Conservation (phyloP, 768 basidiomycete species). For the Suillus placidus region DNA sequence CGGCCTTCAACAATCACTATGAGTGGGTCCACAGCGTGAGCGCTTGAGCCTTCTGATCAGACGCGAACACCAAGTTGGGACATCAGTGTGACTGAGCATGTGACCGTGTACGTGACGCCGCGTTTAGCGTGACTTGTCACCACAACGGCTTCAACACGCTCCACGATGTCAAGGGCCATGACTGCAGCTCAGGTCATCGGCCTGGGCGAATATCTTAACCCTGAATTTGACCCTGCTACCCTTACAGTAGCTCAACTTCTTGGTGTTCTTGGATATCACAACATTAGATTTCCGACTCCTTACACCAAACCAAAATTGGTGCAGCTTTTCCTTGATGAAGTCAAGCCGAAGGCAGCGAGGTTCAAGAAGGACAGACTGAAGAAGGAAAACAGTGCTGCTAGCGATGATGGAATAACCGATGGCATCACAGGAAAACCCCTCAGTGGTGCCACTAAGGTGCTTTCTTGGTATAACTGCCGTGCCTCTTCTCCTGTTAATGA, state of each 20-base stretch:
- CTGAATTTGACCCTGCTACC: conserved; percentile 70
- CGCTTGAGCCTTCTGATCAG: too few species aligned
- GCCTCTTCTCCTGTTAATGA: conserved; percentile 13
- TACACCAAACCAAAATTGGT: conserved; percentile 80
- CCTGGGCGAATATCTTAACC: conserved; percentile 76
- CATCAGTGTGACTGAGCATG: conserved; percentile 17
- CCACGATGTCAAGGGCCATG: conserved; percentile 66
- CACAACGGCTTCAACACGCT: conserved; percentile 6
- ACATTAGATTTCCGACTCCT: conserved; percentile 70
- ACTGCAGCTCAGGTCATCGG: conserved; percentile 78
- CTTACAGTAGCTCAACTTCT: conserved; percentile 83
- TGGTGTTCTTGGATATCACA: conserved; percentile 77
- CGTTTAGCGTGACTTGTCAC: conserved; percentile 10
- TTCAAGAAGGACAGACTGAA: conserved; percentile 66
- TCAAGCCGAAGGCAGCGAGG: conserved; percentile 59
- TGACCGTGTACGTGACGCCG: conserved; percentile 22
- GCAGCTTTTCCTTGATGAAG: conserved; percentile 75
- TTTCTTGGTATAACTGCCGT: conserved; percentile 11
- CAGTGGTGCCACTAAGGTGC: conserved; percentile 49
- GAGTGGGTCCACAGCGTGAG: background rate
- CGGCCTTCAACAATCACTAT: background rate
- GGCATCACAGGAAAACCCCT: conserved; percentile 79
- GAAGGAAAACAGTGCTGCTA: conserved; percentile 70
- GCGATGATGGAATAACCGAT: conserved; percentile 82
- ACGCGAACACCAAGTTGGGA: too few species aligned